Evolutionary conservation across 306 rosid genomes (phyloP).

Genomic region (Ceratonia siliqua): DNA sequence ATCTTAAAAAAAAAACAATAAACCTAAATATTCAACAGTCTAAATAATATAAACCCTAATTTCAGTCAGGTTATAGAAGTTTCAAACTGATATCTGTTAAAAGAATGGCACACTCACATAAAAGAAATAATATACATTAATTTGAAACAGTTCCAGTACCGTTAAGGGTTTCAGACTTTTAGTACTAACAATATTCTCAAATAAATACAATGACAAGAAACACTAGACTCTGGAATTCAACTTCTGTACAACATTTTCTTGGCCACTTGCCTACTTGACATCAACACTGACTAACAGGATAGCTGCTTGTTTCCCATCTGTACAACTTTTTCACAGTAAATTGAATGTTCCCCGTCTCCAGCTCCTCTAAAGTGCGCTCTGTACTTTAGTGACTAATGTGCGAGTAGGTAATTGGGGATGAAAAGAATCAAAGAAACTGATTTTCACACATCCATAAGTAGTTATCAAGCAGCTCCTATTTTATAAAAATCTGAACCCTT

Average conservation of each 20-base stretch:
- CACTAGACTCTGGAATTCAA: background rate
- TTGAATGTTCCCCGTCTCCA: constrained; percentile 25
- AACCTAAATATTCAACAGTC: no score
- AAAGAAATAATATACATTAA: background rate
- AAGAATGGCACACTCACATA: background rate
- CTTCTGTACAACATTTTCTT: constrained; percentile 28
- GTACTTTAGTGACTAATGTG: no score
- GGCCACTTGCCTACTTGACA: constrained; percentile 26
- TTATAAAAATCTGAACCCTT: no score
- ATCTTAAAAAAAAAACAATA: no score
- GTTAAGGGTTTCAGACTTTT: background rate
- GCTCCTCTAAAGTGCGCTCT: no score
- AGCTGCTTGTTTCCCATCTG: constrained; percentile 29
- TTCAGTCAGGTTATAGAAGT: no score
- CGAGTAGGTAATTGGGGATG: no score
- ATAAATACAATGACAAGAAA: constrained; percentile 3
- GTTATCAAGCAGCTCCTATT: no score
- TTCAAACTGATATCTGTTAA: no score
- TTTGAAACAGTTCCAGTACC: background rate
- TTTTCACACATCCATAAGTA: no score
- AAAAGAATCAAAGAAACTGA: no score
- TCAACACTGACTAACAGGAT: constrained; percentile 11
- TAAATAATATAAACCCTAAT: no score
- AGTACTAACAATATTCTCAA: background rate
- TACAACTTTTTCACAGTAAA: constrained; percentile 43